Evolutionary conservation across 176 grass and related monocot species (phyloP).

Genomic region (Carex kokanica): DNA sequence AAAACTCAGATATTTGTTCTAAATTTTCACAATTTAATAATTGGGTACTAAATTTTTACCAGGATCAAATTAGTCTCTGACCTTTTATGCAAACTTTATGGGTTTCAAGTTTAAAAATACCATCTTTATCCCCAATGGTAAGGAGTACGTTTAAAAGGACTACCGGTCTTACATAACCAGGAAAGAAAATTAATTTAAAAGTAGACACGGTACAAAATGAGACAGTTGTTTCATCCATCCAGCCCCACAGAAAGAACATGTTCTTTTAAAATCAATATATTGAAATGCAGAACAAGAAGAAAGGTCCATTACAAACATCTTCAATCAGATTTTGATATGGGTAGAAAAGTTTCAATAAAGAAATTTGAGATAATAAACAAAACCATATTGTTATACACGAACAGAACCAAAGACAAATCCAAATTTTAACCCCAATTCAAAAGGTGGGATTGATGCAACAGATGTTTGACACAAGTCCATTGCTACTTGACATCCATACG

Average conservation of each 20-base stretch:
- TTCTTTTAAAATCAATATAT: neutral
- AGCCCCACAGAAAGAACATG: neutral
- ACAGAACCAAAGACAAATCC: conserved; percentile 1
- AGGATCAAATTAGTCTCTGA: neutral
- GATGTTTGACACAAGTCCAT: neutral
- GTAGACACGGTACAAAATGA: neutral
- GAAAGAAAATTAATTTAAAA: neutral
- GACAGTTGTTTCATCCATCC: neutral
- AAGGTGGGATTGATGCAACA: neutral
- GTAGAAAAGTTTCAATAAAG: neutral
- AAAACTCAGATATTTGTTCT: too few relatives aligned
- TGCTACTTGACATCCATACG: neutral
- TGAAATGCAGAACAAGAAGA: conserved; percentile 1
- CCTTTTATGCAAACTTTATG: neutral
- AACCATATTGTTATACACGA: conserved; percentile 17
- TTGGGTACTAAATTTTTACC: neutral
- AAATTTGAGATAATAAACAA: neutral
- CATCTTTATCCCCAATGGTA: neutral
- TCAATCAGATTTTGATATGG: conserved; percentile 10
- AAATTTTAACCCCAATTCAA: conserved; percentile 15
- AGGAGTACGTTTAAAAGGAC: neutral
- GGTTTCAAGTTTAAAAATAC: neutral
- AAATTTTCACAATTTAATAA: neutral
- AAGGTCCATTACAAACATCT: conserved; percentile 6
- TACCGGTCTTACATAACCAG: neutral